Evolutionary conservation across 1,139 yeast genomes (phyloP).

Genomic region (Geotrichum australiense): DNA sequence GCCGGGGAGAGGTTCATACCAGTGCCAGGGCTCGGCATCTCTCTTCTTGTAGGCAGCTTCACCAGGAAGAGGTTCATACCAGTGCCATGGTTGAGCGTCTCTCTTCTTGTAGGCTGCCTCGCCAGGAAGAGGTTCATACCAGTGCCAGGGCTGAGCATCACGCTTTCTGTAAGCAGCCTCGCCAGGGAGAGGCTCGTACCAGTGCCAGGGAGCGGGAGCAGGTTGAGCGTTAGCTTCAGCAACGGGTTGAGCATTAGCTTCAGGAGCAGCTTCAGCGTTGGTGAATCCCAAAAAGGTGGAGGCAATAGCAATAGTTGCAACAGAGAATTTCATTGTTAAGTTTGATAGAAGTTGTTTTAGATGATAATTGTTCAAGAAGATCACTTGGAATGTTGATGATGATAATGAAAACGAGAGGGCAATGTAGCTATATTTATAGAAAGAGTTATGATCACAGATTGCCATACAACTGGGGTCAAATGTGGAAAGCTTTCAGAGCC

Average conservation of each 20-base stretch:
- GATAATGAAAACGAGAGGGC: too few relatives aligned
- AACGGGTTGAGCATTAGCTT: not conserved
- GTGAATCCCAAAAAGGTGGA: not conserved
- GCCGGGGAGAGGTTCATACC: slow-evolving; percentile 5
- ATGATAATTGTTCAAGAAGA: too few relatives aligned
- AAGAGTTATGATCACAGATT: too few relatives aligned
- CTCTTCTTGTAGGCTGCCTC: not conserved
- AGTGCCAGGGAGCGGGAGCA: too few relatives aligned
- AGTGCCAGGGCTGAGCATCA: slow-evolving; percentile 4
- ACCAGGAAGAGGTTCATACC: slow-evolving; percentile 11
- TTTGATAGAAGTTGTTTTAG: not conserved
- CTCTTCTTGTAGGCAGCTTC: slow-evolving; percentile 12
- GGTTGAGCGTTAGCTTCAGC: not conserved
- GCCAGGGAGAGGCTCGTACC: slow-evolving; percentile 7
- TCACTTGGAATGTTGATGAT: too few relatives aligned
- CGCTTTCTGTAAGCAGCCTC: slow-evolving; percentile 15
- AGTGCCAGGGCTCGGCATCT: slow-evolving; percentile 8
- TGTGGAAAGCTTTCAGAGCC: too few relatives aligned
- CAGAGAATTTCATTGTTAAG: not conserved
- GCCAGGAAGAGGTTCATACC: too few relatives aligned
- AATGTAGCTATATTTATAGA: too few relatives aligned
- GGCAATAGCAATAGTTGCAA: not conserved
- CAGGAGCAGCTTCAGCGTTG: not conserved
- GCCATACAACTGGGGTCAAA: too few relatives aligned
- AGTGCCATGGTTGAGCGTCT: not conserved